phyloP scores from a whole-genome alignment of 352 stramenopile species.

The Hyaloperonospora brassicae region DNA sequence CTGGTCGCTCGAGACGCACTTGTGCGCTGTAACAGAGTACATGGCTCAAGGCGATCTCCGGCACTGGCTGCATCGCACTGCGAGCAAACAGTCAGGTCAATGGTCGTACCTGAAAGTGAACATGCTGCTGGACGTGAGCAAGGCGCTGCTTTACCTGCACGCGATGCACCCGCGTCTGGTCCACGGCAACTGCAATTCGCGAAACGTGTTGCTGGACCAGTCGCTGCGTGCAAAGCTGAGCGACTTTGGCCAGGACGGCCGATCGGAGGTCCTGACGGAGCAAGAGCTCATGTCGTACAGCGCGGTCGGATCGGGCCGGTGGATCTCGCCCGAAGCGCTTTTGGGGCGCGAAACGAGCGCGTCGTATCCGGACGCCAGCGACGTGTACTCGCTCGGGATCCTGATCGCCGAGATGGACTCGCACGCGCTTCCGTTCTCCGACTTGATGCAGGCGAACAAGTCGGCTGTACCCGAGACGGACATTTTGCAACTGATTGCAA shows the following conservation, averaged over 20 bases:
- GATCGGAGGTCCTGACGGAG: conserved; percentile 43
- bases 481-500: conserved; percentile 60
- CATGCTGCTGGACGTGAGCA: conserved; percentile 55
- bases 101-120: conserved; percentile 50
- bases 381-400: conserved; percentile 67
- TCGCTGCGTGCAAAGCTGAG: conserved; percentile 56
- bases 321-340: conserved; percentile 63
- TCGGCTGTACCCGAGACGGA: conserved; percentile 48
- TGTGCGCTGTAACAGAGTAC: conserved; percentile 69
- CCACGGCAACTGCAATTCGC: conserved; percentile 60
- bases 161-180: conserved; percentile 47
- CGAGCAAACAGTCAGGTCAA: conserved; percentile 29
- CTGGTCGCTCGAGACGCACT: conserved; percentile 56
- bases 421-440: conserved; percentile 59
- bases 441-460: conserved; percentile 55
- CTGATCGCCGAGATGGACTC: conserved; percentile 65
- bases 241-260: conserved; percentile 48
- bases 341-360: conserved; percentile 41
- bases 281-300: conserved; percentile 58
- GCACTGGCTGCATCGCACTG: conserved; percentile 54
- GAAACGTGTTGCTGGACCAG: conserved; percentile 53
- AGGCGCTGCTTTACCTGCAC: conserved; percentile 60
- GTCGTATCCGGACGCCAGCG: conserved; percentile 36
- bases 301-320: conserved; percentile 54
- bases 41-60: conserved; percentile 61